These are phyloP conservation scores for Phytopythium oedochilum DNA, from an alignment of 352 stramenopile genomes.

Conservation along the genomic window DNA sequence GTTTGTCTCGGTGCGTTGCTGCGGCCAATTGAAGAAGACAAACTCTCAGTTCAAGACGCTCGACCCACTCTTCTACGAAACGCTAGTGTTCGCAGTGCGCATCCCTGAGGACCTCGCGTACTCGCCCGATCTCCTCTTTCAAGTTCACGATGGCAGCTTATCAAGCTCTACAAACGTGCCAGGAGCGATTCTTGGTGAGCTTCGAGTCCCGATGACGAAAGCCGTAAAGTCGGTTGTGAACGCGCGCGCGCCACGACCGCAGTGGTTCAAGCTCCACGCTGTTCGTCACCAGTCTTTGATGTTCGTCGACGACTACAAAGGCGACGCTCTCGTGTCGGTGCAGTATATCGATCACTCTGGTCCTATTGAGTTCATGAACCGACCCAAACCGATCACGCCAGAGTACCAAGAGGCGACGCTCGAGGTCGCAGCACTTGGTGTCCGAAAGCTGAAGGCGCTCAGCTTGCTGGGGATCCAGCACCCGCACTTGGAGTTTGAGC, in stretches of 20 bases:
- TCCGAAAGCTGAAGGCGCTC: constrained; percentile 58
- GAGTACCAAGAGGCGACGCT: constrained; percentile 52
- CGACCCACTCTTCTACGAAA: constrained; percentile 82
- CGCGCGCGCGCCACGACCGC: constrained; percentile 38
- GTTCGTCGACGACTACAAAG: constrained; percentile 29
- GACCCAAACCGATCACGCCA: constrained; percentile 29
- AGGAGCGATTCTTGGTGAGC: constrained; percentile 30
- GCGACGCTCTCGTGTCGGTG: constrained; percentile 53
- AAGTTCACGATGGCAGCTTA: constrained; percentile 55
- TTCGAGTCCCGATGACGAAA: constrained; percentile 41
- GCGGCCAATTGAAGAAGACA: constrained; percentile 54
- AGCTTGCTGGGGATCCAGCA: constrained; percentile 49
- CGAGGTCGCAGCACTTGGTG: constrained; percentile 63
- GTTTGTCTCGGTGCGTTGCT: constrained; percentile 74
- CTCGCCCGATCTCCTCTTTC: constrained; percentile 64
- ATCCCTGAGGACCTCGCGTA: constrained; percentile 47
- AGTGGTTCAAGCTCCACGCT: constrained; percentile 39
- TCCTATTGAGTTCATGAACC: constrained; percentile 18
- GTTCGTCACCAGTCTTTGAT: constrained; percentile 9
- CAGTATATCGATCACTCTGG: constrained; percentile 55
- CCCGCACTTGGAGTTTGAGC: constrained; percentile 64
- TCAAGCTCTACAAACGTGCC: constrained; percentile 17
- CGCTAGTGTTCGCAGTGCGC: constrained; percentile 53
- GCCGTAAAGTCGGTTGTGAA: constrained; percentile 36
- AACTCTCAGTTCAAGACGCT: constrained; percentile 41